Base-by-base conservation (phyloP, 2,329 filamentous ascomycete genomes). In the Clonostachys byssicola region DNA sequence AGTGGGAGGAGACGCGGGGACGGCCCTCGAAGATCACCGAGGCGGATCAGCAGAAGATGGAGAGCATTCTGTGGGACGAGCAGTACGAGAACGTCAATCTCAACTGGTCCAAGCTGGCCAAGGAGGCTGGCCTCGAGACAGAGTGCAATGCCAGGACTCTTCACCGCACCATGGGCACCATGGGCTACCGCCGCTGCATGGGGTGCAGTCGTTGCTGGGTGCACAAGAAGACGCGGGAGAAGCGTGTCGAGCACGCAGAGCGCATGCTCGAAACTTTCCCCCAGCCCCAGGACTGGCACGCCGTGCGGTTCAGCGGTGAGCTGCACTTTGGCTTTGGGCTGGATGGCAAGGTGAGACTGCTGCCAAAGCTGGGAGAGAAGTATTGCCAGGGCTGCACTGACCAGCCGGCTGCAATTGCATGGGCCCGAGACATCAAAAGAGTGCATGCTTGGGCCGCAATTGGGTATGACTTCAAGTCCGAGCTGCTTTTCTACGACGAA, bases 301-400 rank as follows among this genome's bases (percentile, higher is more conserved):
- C 43, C 14, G 52, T 68, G 16, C 57, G 65, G 5, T 68, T 68
- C 55, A 67, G 64, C 47, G 56, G 58, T 12, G 65, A 68, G 52
- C 54, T 68, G 43, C 65, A 68, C 48, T 68, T 68, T 52, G 65
- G 62, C 3, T 66, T 68, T 49, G 65, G 64, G 12, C 59, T 65
- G 12, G 64, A 68, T 44, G 65, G 65, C 40, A 59, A 55, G 48
- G 59, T 68, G 56, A 59, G 65, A 4, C 49, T 68, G 12, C 48
- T 66, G 7, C 65, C 65, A 12, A 50, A 62, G 30, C 47, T 60
- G 12, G 65, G 65, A n/a, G 64, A 68, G 55, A 56, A 53, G 39
- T 54, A 58, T 39, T 68, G 65, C 34, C 52, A 61, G 3, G 30
- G 13, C 3, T 68, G 65, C 48, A 49, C 46, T 17, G 42, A 38